A percentile compares a stretch with the other conserved stretches of the same genome.
Evolutionary conservation across 2,329 filamentous ascomycete genomes (phyloP).

Genomic region (Nemania diffusa): DNA sequence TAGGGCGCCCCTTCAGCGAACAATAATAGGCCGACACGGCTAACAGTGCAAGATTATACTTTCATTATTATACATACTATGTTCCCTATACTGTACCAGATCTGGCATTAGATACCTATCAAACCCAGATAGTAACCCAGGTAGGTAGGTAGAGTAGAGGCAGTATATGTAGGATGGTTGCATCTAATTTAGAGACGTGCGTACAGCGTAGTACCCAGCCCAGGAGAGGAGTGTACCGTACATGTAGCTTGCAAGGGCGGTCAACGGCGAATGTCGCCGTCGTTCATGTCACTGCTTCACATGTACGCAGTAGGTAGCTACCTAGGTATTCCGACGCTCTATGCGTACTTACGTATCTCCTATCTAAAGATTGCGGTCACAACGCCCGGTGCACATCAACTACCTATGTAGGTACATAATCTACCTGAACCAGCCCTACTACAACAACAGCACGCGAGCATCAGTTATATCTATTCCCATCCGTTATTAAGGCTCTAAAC

Average conservation of each 20-base stretch:
- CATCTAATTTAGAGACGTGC: neutral
- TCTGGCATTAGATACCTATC: neutral
- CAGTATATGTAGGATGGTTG: neutral
- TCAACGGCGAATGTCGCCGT: constrained; percentile 1
- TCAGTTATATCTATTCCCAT: neutral
- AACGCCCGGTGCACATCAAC: neutral
- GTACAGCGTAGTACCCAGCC: neutral
- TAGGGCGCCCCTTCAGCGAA: neutral
- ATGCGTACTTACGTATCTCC: neutral
- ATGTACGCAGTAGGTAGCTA: neutral
- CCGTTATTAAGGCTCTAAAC: neutral
- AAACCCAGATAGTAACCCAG: too few species aligned
- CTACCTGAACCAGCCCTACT: neutral
- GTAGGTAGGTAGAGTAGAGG: neutral
- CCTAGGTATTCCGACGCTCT: neutral
- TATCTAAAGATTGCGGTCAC: too few species aligned
- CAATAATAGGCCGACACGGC: constrained; percentile 1
- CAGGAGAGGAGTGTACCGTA: neutral
- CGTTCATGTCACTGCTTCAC: neutral
- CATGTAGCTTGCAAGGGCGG: constrained; percentile 2
- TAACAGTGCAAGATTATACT: neutral
- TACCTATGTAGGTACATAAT: neutral
- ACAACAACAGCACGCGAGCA: neutral
- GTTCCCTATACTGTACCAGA: neutral
- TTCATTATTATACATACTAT: neutral